A percentile compares a stretch with the other conserved stretches of the same genome.
These are phyloP conservation scores for Saccharomycopsis phalli DNA, from an alignment of 1,139 yeast genomes.

Conservation along the genomic window DNA sequence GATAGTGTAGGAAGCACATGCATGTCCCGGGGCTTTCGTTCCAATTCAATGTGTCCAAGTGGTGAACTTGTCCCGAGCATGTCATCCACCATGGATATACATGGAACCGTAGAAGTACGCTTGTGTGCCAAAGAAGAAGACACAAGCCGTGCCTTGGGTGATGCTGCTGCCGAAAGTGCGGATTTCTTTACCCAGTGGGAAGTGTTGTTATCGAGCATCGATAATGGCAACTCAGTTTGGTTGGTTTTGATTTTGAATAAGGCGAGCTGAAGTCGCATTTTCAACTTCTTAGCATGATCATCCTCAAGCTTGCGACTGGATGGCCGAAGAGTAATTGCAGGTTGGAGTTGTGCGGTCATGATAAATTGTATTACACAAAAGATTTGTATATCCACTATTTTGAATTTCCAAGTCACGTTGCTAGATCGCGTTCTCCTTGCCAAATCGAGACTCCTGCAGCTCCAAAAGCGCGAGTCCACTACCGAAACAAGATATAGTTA, in stretches of 20 bases:
- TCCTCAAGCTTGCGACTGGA: constrained; percentile 14
- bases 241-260: constrained; percentile 61
- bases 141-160: background rate
- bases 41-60: background rate
- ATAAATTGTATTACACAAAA: background rate
- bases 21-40: background rate
- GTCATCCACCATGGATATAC: background rate
- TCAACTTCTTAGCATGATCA: constrained; percentile 52
- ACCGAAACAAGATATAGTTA: no score
- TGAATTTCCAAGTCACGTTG: background rate
- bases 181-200: no score
- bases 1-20: constrained; percentile 3
- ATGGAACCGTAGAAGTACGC: background rate
- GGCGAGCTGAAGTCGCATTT: constrained; percentile 68
- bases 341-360: constrained; percentile 8
- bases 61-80: background rate
- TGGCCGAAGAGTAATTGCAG: constrained; percentile 8
- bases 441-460: constrained; percentile 1
- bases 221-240: constrained; percentile 34
- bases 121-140: background rate
- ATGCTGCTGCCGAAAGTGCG: background rate
- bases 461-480: constrained; percentile 1
- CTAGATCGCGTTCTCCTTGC: background rate
- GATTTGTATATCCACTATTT: background rate
- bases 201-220: constrained; percentile 19